These are phyloP conservation scores for Xylaria flabelliformis DNA, from an alignment of 495 filamentous ascomycete species.

Conservation along the genomic window DNA sequence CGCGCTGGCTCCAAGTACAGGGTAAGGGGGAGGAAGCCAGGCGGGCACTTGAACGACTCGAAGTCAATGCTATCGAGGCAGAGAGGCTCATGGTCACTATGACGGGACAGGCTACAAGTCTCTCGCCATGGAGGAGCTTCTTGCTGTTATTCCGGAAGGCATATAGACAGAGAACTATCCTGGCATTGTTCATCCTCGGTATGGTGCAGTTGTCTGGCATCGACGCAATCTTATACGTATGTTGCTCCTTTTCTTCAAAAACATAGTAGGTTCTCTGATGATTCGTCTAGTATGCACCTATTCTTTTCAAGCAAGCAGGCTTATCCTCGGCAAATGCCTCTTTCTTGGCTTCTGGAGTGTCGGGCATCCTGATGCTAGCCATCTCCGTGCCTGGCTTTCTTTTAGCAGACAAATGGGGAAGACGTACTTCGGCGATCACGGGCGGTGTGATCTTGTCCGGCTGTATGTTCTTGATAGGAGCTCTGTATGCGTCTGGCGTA, in stretches of 20 bases:
- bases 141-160: conserved; percentile 35
- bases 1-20: conserved; percentile 49
- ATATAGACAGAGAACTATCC: conserved; percentile 46
- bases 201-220: conserved; percentile 60
- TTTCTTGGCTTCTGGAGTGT: conserved; percentile 61
- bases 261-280: neutral
- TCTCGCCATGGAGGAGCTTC: conserved; percentile 40
- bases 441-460: conserved; percentile 59
- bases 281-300: conserved; percentile 54
- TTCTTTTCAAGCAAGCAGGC: conserved; percentile 59
- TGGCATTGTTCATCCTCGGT: conserved; percentile 57
- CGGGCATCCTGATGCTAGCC: conserved; percentile 56
- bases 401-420: conserved; percentile 68
- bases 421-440: conserved; percentile 61
- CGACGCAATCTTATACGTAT: conserved; percentile 59
- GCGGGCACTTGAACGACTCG: conserved; percentile 51
- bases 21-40: conserved; percentile 45
- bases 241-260: conserved; percentile 25
- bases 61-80: conserved; percentile 47
- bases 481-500: conserved; percentile 55
- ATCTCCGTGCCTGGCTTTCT: conserved; percentile 58
- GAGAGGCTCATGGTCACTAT: conserved; percentile 57
- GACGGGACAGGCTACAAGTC: conserved; percentile 40
- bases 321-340: conserved; percentile 49
- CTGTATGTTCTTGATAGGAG: conserved; percentile 47